Evolutionary conservation across 169 alveolate genomes (phyloP), one percentile per base, ranked within the genome.

Genomic region (Cryptosporidium canis): DNA sequence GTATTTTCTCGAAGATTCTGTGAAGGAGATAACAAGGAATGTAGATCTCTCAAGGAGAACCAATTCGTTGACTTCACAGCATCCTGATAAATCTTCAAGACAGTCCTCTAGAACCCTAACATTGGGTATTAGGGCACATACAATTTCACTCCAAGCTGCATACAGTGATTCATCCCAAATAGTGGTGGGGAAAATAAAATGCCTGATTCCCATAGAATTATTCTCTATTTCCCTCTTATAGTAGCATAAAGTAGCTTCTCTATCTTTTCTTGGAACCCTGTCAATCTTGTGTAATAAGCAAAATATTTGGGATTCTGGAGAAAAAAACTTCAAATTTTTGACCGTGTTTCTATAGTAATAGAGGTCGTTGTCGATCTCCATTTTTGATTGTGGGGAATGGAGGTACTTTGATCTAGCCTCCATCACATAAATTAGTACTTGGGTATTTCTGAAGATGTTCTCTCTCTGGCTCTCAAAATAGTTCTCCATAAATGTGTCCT

Each of bases 91-190:
- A 64, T 92, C 83, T 71, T 90, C 72, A 67, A 96, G 85, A 85
- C 94, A 91, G 29, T 91, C 55, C 70, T 94, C 93, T 11, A 96
- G 93, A 9, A 90, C 83, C 41, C 90, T 90, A 43, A 94, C 92
- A 85, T 96, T 94, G 3, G 97, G 98, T 33, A 96, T 94, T 67
- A 96, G 83, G 67, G 94, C 92, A 47, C 93, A 82, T 24, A 96
- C 98, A 58, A 96, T 96, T 71, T 93, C 85, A 68, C 97, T 93
- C 98, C 98, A 96, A 8, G 98, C 99, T 68, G 95, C 94, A 83
- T 94, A 95, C 37, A 95, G 95, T 65, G 98, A 93, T 71, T 95
- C 98, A 83, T 96, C 98, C 99, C 99, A 96, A 48, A 96, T 96
- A 29, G 96, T 92, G 12, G 99, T 96, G 39, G 92, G 93, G 83